Base-by-base conservation (phyloP, 2,329 filamentous ascomycete species). In the Mycosphaerella sp. region DNA sequence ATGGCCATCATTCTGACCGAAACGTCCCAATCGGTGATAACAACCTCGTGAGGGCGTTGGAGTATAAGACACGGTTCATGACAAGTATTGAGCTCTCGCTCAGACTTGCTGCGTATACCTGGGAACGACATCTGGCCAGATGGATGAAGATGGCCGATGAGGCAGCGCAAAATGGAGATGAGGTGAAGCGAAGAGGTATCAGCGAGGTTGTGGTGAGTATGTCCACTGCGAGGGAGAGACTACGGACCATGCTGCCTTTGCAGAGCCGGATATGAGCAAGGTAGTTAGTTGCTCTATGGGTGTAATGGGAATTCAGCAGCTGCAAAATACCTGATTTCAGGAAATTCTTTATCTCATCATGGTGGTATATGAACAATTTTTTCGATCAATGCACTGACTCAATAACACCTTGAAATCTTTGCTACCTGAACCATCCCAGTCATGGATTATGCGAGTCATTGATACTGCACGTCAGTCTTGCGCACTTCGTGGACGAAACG, bases 401-500 rank as follows among this genome's bases (percentile, higher is more conserved):
- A 29, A 21, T 2, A 14, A 42, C 14, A 34, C 47, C 47, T 39
- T 23, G 32, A 7, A 6, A 38, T n/a, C 4, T 17, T 39, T 29
- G 2, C 47, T 42, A n/a, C 14, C 14, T 17, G 14, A 17, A 29
- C 12, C 39, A 29, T 43, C 40, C 47, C 36, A 49, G 47, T 49
- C 47, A 49, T 38, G 8, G 1, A 2, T 32, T 21, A 9, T 38
- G 14, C 40, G 40, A 42, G 40, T 42, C 40, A 42, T 12, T 23
- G 9, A 9, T 42, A 6, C 32, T 51, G 48, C 41, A 40, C 41
- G 48, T 51, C 42, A 51, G 42, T 44, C 48, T 51, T 44, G 41
- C 41, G 48, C 38, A 44, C 48, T 34, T 45, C 31, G 6, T 23
- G 9, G 48, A 51, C 42, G 41, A 45, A 45, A 51, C 48, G 31